These are phyloP conservation scores for Myrica gale DNA, from an alignment of 306 rosid genomes.

Conservation along the genomic window DNA sequence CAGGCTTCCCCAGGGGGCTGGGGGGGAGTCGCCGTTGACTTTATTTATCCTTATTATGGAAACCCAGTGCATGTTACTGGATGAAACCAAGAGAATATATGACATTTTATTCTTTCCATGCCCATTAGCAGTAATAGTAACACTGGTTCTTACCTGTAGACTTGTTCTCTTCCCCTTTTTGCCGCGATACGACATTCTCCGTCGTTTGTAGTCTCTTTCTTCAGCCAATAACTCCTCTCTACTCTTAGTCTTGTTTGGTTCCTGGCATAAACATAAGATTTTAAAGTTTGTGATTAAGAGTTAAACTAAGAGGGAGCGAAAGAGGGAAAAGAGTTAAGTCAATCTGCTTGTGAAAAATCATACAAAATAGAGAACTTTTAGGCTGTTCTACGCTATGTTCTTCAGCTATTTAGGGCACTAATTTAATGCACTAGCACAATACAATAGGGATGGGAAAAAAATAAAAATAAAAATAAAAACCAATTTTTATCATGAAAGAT, in stretches of 20 bases:
- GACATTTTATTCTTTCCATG: too few species aligned
- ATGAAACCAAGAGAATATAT: too few species aligned
- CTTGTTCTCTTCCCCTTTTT: constrained; percentile 70
- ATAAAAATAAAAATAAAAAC: too few species aligned
- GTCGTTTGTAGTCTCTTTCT: constrained; percentile 92
- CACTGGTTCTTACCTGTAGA: constrained; percentile 56
- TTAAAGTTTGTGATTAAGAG: not conserved
- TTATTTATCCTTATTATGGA: too few species aligned
- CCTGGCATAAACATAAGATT: constrained; percentile 47
- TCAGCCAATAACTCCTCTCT: constrained; percentile 88
- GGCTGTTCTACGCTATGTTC: not conserved
- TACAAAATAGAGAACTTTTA: not conserved
- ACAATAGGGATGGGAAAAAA: not conserved
- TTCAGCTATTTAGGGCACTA: not conserved
- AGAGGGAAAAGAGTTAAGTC: not conserved
- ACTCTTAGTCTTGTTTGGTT: constrained; percentile 56
- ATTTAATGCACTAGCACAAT: not conserved
- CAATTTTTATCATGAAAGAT: not conserved
- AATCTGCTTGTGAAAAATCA: not conserved
- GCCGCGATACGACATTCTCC: constrained; percentile 96
- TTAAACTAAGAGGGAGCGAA: not conserved
- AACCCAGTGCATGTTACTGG: too few species aligned
- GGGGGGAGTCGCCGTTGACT: too few species aligned
- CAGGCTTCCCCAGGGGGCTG: too few species aligned
- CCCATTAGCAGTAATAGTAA: constrained; percentile 9